Conservation (phyloP, 441 rosid genomes). For the Syzygium syzygioides region DNA sequence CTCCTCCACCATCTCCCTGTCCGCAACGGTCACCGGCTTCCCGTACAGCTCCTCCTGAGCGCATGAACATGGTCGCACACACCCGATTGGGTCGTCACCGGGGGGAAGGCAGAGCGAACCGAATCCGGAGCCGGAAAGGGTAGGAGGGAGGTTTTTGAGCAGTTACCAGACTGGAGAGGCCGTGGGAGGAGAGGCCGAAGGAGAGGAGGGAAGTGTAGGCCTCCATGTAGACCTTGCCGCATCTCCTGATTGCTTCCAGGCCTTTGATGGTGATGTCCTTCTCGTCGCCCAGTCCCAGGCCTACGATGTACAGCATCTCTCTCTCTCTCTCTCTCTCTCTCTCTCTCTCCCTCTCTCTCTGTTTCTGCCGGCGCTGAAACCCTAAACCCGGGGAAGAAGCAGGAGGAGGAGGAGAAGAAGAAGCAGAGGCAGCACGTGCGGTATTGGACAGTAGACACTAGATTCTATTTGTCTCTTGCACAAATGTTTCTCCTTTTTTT, state of each 20-base stretch:
- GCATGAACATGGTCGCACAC: neutral
- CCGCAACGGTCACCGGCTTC: conserved; percentile 60
- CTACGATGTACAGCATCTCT: conserved; percentile 73
- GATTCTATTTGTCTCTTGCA: neutral
- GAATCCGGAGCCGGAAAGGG: neutral
- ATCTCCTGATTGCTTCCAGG: conserved; percentile 67
- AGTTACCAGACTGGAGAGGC: conserved; percentile 66
- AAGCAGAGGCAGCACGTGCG: neutral
- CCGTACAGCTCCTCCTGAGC: conserved; percentile 70
- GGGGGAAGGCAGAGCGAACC: too few relatives aligned
- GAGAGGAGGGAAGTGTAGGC: conserved; percentile 94
- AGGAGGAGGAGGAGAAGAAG: neutral
- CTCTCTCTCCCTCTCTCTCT: too few relatives aligned
- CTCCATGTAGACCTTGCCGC: conserved; percentile 79
- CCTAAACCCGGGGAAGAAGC: neutral
- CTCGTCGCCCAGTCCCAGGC: conserved; percentile 85
- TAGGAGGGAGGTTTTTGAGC: neutral
- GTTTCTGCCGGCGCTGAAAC: neutral
- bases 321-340: neutral
- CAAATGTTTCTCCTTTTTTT: neutral
- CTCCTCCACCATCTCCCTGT: conserved; percentile 93
- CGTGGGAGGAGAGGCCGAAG: conserved; percentile 71
- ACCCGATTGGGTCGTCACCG: neutral
- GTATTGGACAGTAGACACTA: too few relatives aligned
- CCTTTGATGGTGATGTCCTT: conserved; percentile 81